These are phyloP conservation scores for Adansonia digitata DNA, from an alignment of 345 rosid species.

Conservation along the genomic window DNA sequence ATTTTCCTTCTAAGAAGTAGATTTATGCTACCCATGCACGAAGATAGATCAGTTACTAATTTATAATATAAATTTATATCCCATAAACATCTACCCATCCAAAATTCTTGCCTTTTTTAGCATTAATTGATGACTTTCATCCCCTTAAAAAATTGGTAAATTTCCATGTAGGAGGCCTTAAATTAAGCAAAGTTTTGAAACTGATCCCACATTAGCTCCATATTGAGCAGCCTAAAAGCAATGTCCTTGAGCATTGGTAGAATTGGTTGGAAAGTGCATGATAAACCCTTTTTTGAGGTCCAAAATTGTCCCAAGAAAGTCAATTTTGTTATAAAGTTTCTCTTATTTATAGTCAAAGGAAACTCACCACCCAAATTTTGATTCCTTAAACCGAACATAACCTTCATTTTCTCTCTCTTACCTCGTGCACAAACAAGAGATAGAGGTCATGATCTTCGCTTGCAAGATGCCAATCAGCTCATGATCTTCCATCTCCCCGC, in stretches of 20 bases:
- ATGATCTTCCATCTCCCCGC: slow-evolving; percentile 44
- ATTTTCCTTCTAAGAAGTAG: too few relatives aligned
- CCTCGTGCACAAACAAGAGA: neutral
- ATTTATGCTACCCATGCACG: neutral
- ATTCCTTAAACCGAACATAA: slow-evolving; percentile 2
- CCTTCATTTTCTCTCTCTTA: slow-evolving; percentile 12
- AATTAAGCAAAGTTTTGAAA: slow-evolving; percentile 3
- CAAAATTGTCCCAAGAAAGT: neutral
- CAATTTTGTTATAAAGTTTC: neutral
- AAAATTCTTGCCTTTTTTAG: neutral
- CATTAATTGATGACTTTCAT: neutral
- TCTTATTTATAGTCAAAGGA: slow-evolving; percentile 3
- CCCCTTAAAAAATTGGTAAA: slow-evolving; percentile 19
- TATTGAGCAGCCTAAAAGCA: neutral
- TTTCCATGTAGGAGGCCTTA: slow-evolving; percentile 11
- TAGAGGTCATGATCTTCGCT: slow-evolving; percentile 33
- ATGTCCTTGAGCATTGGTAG: neutral
- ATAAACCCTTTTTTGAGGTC: neutral
- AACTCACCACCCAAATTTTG: slow-evolving; percentile 25
- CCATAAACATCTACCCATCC: neutral
- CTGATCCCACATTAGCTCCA: neutral
- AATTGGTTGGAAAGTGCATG: neutral
- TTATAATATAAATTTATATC: neutral
- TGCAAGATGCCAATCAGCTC: slow-evolving; percentile 24
- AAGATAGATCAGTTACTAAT: neutral